Evolutionary conservation across 2,329 filamentous ascomycete genomes (phyloP), one percentile per base, ranked within the genome.

Genomic region (Aspergillus texensis): DNA sequence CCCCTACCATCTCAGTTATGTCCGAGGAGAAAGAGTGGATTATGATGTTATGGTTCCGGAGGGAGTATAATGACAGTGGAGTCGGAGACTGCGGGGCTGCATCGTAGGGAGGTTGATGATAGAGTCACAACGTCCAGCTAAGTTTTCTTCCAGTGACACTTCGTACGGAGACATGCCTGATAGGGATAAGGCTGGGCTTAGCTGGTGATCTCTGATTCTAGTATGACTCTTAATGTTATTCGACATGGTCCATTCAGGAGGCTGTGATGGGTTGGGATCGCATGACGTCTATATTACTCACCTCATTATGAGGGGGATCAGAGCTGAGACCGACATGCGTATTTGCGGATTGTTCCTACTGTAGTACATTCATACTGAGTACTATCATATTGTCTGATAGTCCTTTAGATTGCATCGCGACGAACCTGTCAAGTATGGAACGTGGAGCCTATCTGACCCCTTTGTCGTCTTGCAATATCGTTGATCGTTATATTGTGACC

Each of bases 401-500:
- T 32, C 28, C 48, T 30, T 52, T 48, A 12, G 14, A 45, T 16
- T 41, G 19, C 16, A 6, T 19, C 14, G 6, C 32, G 19, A n/a
- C 30, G 4, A 32, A n/a, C 28, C 8, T 24, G 4, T 32, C 8
- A 11, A 32, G 16, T 52, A 52, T n/a, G 28, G n/a, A 52, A 32
- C 9, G 28, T 52, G 48, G 28, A 9, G 5, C 48, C 26, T 32
- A 52, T 32, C 48, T 30, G 16, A 6, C 30, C 26, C 14, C 48
- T 52, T 52, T 52, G 26, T n/a, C 28, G 8, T 12, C 16, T 52
- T 52, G 16, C 19, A n/a, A 52, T 32, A 19, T 52, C 10, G 26
- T 50, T 50, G 46, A 9, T 50, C 46, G n/a, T 12, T 53, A 41
- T 41, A 39, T 59, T 60, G 24, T 39, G 60, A 61, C 50, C 61